Conservation (phyloP, 2,329 filamentous ascomycete genomes). For the Zymoseptoria passerinii region DNA sequence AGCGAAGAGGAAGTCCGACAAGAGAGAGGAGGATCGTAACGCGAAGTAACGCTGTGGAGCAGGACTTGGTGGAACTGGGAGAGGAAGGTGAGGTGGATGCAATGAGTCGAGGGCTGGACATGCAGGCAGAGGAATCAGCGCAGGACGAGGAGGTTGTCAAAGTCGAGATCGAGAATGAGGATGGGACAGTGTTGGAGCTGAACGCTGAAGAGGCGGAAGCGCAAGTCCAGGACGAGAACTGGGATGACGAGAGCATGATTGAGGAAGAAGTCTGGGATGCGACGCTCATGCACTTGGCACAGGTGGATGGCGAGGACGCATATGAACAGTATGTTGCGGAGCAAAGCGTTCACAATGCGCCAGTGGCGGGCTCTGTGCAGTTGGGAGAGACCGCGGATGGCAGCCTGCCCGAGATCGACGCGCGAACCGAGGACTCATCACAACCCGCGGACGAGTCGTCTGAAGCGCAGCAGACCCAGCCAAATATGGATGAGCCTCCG, state of each 20-base stretch:
- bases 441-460: neutral
- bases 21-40: constrained; percentile 24
- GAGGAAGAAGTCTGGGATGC: constrained; percentile 8
- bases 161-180: constrained; percentile 23
- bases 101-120: neutral
- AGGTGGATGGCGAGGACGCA: constrained; percentile 3
- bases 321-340: neutral
- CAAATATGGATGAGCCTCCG: neutral
- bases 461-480: neutral
- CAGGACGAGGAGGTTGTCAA: constrained; percentile 14
- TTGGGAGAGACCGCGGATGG: neutral
- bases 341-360: neutral
- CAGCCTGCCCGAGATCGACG: neutral
- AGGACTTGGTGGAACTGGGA: constrained; percentile 19
- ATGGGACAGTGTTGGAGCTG: constrained; percentile 15
- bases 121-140: constrained; percentile 1
- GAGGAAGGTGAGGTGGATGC: constrained; percentile 10
- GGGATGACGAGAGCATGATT: constrained; percentile 18
- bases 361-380: neutral
- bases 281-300: constrained; percentile 15
- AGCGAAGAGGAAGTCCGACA: constrained; percentile 21
- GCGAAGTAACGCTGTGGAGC: constrained; percentile 12
- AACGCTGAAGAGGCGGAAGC: constrained; percentile 8
- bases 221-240: constrained; percentile 17
- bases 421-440: neutral